A percentile compares a stretch with the other conserved stretches of the same genome.
phyloP scores from a whole-genome alignment of 805 yeast genomes.

The Lipomyces mesembrius region DNA sequence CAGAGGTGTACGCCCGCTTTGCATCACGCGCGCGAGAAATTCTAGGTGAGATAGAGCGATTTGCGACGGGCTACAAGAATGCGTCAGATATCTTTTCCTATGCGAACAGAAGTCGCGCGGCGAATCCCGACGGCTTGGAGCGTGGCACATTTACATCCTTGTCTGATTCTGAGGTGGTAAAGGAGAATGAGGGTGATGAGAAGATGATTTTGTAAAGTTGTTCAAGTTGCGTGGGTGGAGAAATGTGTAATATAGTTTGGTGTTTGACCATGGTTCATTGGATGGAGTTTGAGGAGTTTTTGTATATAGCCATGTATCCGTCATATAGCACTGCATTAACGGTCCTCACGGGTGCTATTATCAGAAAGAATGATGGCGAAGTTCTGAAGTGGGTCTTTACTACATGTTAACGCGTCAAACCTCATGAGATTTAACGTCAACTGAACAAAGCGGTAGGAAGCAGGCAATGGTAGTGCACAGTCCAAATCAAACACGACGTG shows the following conservation, averaged over 20 bases:
- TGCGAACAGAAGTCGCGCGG: slow-evolving; percentile 14
- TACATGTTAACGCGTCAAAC: too few species aligned
- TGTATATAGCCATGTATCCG: too few species aligned
- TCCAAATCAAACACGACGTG: too few species aligned
- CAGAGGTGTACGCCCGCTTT: slow-evolving; percentile 14
- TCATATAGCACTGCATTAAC: too few species aligned
- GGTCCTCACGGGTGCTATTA: too few species aligned
- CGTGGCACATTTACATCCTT: background rate
- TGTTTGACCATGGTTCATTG: background rate
- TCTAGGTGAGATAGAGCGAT: slow-evolving; percentile 10
- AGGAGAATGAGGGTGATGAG: background rate
- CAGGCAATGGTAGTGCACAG: too few species aligned
- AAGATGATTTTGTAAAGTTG: background rate
- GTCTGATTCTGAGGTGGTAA: background rate
- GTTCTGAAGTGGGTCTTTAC: too few species aligned
- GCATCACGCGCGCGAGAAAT: slow-evolving; percentile 14
- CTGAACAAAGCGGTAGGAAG: too few species aligned
- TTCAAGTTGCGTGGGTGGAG: background rate
- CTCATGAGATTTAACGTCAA: too few species aligned
- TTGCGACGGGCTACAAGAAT: slow-evolving; percentile 7
- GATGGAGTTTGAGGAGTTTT: too few species aligned
- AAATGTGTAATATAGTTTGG: background rate
- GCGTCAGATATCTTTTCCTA: slow-evolving; percentile 14
- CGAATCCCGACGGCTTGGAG: background rate
- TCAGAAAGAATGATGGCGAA: too few species aligned